Conservation (phyloP, 306 rosid species). For the Luffa aegyptiaca region DNA sequence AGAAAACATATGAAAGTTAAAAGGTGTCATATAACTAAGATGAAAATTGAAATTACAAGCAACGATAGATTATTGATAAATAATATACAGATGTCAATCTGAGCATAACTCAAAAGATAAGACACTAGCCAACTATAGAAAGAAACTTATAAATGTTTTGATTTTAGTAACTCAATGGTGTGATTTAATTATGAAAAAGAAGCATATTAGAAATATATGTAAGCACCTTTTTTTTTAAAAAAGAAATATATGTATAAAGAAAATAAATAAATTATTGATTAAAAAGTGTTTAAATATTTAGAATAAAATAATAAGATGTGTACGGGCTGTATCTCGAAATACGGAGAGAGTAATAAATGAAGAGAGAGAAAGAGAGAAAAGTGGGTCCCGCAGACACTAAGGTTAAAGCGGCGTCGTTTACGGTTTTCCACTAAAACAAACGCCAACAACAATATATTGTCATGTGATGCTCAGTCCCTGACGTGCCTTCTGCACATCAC, state of each 20-base stretch:
- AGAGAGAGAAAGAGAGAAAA: background rate
- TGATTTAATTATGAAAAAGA: too few relatives aligned
- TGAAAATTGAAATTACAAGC: too few relatives aligned
- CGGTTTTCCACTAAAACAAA: background rate
- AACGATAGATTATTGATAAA: too few relatives aligned
- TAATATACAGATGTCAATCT: too few relatives aligned
- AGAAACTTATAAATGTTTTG: too few relatives aligned
- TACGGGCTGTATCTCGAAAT: background rate
- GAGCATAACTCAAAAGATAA: too few relatives aligned
- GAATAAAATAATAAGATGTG: background rate
- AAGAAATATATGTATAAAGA: too few relatives aligned
- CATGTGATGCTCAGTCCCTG: background rate
- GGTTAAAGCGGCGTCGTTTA: background rate
- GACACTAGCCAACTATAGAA: too few relatives aligned
- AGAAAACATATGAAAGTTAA: too few relatives aligned
- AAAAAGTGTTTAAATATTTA: background rate
- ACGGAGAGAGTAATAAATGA: background rate
- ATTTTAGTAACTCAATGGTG: too few relatives aligned
- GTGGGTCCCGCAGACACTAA: background rate
- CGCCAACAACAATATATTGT: background rate
- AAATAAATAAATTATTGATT: background rate
- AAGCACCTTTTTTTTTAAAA: too few relatives aligned
- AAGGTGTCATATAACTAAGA: too few relatives aligned
- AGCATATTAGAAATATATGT: background rate
- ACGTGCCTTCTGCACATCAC: background rate